These are phyloP conservation scores for Linnemannia zychae DNA, from an alignment of 192 early-diverging fungal genomes.

Conservation along the genomic window DNA sequence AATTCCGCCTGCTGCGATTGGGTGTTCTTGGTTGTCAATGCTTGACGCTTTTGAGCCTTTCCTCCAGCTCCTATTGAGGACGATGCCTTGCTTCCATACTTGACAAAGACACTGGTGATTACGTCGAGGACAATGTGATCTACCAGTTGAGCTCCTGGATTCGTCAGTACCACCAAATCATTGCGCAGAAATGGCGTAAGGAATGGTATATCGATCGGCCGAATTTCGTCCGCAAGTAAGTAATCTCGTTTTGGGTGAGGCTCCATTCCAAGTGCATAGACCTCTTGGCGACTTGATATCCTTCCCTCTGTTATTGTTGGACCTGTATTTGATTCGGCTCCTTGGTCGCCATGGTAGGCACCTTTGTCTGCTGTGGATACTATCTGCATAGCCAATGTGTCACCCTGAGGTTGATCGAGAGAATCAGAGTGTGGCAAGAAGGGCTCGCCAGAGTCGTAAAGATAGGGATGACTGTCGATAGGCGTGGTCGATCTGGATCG, in stretches of 20 bases:
- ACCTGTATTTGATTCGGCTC: no score
- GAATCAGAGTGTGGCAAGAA: not conserved
- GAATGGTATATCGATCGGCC: not conserved
- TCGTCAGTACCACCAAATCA: constrained; percentile 34
- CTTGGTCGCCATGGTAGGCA: no score
- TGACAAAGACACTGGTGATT: constrained; percentile 13
- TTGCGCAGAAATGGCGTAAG: constrained; percentile 27
- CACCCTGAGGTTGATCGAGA: not conserved
- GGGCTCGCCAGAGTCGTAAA: constrained; percentile 8
- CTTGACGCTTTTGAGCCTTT: not conserved
- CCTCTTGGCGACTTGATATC: not conserved
- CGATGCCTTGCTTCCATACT: not conserved
- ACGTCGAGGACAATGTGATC: constrained; percentile 27
- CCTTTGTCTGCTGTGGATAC: no score
- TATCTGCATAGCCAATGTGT: no score
- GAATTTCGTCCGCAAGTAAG: constrained; percentile 21
- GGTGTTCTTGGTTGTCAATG: not conserved
- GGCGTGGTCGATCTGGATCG: constrained; percentile 35
- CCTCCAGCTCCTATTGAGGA: not conserved
- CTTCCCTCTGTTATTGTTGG: no score
- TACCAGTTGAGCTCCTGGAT: not conserved
- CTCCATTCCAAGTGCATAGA: constrained; percentile 27
- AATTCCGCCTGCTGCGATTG: not conserved
- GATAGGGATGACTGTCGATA: constrained; percentile 40
- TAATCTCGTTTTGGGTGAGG: constrained; percentile 21